A percentile compares a stretch with the other conserved stretches of the same genome.
Evolutionary conservation across 495 filamentous ascomycete species (phyloP).

Genomic region (Penicillium odoratum): DNA sequence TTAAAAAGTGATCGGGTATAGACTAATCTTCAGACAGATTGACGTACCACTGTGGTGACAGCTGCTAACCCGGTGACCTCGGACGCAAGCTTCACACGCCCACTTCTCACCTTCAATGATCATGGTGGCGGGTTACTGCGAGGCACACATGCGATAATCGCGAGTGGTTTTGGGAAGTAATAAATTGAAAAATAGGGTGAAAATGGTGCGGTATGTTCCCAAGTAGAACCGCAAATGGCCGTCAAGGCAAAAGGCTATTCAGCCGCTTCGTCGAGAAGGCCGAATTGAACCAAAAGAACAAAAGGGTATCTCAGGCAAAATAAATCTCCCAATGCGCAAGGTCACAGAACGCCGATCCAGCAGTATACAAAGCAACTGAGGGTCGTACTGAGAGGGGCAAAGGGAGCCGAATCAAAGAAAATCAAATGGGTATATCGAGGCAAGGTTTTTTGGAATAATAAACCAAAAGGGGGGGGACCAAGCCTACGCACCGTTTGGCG

Average conservation of each 20-base stretch:
- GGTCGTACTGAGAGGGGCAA: conserved; percentile 26
- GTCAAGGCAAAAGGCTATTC: conserved; percentile 39
- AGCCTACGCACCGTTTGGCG: conserved; percentile 58
- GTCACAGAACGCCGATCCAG: conserved; percentile 42
- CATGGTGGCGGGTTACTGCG: conserved; percentile 57
- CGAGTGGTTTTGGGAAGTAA: conserved; percentile 17
- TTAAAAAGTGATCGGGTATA: background rate
- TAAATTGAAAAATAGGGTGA: conserved; percentile 16
- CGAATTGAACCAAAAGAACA: conserved; percentile 33
- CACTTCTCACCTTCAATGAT: conserved; percentile 88
- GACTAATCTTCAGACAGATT: background rate
- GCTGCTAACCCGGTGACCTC: conserved; percentile 91
- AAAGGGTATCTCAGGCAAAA: conserved; percentile 43
- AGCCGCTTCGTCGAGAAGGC: conserved; percentile 37
- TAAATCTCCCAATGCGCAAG: conserved; percentile 39
- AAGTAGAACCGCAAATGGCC: conserved; percentile 29
- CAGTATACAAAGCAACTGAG: conserved; percentile 20
- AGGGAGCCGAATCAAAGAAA: conserved; percentile 21
- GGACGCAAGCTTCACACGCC: conserved; percentile 91
- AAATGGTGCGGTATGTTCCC: conserved; percentile 21
- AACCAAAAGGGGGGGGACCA: conserved; percentile 45
- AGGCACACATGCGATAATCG: conserved; percentile 48
- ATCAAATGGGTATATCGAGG: conserved; percentile 22
- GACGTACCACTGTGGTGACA: conserved; percentile 86
- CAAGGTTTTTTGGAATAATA: conserved; percentile 9